Percentiles rank a stretch among this genome's conserved stretches.
Evolutionary conservation across 805 yeast species (phyloP).

Genomic region (Yueomyces sp.): DNA sequence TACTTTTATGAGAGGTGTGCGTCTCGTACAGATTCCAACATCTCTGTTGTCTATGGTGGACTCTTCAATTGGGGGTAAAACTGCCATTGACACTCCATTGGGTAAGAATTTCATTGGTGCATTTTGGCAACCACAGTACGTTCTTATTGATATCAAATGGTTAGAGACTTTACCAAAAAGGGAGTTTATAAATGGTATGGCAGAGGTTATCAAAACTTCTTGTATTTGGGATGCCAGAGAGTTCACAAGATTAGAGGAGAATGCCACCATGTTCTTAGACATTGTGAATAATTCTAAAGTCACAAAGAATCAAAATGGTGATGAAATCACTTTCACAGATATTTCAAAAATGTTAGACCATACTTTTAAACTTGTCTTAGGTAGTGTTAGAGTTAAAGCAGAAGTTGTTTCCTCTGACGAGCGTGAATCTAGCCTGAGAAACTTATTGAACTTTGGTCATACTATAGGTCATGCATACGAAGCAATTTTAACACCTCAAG

Average conservation of each 20-base stretch:
- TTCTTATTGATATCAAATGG: conserved; percentile 79
- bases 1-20: conserved; percentile 95
- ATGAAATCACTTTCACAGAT: conserved; percentile 39
- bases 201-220: conserved; percentile 95
- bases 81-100: conserved; percentile 92
- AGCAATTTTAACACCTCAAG: conserved; percentile 93
- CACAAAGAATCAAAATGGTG: conserved; percentile 6
- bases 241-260: conserved; percentile 68
- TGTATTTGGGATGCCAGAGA: conserved; percentile 93
- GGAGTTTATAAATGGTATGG: conserved; percentile 96
- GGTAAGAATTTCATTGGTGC: conserved; percentile 96
- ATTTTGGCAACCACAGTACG: conserved; percentile 89
- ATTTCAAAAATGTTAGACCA: conserved; percentile 59
- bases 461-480: conserved; percentile 97
- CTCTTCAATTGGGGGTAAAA: conserved; percentile 95
- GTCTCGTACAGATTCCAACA: conserved; percentile 89
- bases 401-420: conserved; percentile 89
- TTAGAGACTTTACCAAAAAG: conserved; percentile 80
- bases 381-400: conserved; percentile 83
- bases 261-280: conserved; percentile 55
- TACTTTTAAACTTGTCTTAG: conserved; percentile 64
- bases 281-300: conserved; percentile 36
- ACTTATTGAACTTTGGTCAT: conserved; percentile 89
- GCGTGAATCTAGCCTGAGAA: conserved; percentile 88
- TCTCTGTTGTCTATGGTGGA: conserved; percentile 94